Evolutionary conservation across 75 land plant genomes (phyloP).

Genomic region (Chamaecyparis obtusa): DNA sequence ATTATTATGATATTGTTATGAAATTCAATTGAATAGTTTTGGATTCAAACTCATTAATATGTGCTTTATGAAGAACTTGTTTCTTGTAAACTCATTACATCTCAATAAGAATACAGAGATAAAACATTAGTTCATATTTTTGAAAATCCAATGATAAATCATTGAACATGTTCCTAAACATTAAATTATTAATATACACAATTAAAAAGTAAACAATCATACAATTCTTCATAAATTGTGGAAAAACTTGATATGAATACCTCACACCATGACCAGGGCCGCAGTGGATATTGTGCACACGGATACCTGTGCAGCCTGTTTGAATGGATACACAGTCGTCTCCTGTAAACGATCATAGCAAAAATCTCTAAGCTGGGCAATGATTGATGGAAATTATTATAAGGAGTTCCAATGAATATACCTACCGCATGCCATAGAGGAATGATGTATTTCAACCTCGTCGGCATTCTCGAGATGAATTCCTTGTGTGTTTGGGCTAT

Average conservation of each 20-base stretch:
- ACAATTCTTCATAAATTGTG: too few species aligned
- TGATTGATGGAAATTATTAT: background rate
- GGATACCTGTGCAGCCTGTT: conserved; percentile 60
- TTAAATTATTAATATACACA: too few species aligned
- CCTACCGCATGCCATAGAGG: conserved; percentile 34
- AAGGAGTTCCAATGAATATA: background rate
- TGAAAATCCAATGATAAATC: too few species aligned
- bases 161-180: too few species aligned
- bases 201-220: too few species aligned
- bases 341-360: conserved; percentile 21
- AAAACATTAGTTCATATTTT: too few species aligned
- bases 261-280: conserved; percentile 82
- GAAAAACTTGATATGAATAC: conserved; percentile 19
- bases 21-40: too few species aligned
- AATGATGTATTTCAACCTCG: conserved; percentile 28
- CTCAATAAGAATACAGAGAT: too few species aligned
- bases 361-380: background rate
- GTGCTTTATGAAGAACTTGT: too few species aligned
- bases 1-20: too few species aligned
- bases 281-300: conserved; percentile 53
- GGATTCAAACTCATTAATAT: too few species aligned
- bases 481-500: conserved; percentile 53
- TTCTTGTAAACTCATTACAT: too few species aligned
- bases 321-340: conserved; percentile 85
- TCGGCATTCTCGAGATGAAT: conserved; percentile 27